These are phyloP conservation scores for Wickerhamiella sergipiensis DNA, from an alignment of 805 yeast species.

Conservation along the genomic window DNA sequence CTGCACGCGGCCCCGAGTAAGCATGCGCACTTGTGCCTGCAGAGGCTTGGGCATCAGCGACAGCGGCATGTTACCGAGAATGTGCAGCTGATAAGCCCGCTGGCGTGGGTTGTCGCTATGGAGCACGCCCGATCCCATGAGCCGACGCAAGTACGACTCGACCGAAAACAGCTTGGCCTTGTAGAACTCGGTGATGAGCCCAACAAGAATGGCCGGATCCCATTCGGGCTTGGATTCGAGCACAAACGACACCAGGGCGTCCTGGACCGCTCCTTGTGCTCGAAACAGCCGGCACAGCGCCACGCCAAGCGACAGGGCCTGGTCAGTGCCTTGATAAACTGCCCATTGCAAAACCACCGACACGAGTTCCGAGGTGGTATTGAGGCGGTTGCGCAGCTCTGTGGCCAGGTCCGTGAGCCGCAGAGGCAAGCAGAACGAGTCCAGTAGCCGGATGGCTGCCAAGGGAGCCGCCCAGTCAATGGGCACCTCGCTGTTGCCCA, in stretches of 20 bases:
- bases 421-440: constrained; percentile 19
- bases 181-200: constrained; percentile 38
- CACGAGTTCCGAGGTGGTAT: constrained; percentile 4
- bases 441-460: constrained; percentile 16
- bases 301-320: constrained; percentile 10
- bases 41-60: constrained; percentile 8
- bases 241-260: background rate
- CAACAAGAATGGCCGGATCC: constrained; percentile 11
- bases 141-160: constrained; percentile 58
- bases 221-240: background rate
- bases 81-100: constrained; percentile 28
- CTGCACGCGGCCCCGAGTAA: constrained; percentile 4
- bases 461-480: constrained; percentile 9
- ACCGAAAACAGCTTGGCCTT: constrained; percentile 38
- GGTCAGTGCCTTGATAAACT: constrained; percentile 5
- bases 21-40: constrained; percentile 12
- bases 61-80: constrained; percentile 31
- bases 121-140: constrained; percentile 77
- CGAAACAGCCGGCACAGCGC: constrained; percentile 11
- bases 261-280: constrained; percentile 3
- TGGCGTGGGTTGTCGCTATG: constrained; percentile 36
- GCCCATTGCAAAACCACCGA: constrained; percentile 11
- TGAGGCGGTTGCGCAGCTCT: constrained; percentile 4
- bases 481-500: constrained; percentile 3
- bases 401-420: constrained; percentile 10